These are phyloP conservation scores for Ophiostoma sp. DNA, from an alignment of 2,329 filamentous ascomycete genomes.

Conservation along the genomic window DNA sequence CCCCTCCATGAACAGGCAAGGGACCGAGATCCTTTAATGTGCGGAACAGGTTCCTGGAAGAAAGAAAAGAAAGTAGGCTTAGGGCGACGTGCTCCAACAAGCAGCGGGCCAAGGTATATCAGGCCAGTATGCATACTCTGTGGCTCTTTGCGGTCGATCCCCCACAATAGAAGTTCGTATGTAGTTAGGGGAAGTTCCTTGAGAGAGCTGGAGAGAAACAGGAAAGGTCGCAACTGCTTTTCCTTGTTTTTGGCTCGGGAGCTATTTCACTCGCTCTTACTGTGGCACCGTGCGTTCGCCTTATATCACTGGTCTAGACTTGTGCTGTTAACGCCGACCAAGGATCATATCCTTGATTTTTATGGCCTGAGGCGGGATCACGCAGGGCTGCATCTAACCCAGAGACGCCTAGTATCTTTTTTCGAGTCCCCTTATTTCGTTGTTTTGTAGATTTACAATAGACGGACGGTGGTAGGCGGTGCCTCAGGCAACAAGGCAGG, in stretches of 20 bases:
- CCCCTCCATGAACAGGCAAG: too few species aligned
- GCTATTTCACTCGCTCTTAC: conserved; percentile 7
- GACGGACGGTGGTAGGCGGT: too few species aligned
- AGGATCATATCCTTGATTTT: conserved; percentile 1
- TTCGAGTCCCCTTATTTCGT: background rate
- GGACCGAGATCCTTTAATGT: background rate
- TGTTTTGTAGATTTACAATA: background rate
- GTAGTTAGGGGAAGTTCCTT: background rate
- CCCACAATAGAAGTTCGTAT: conserved; percentile 2
- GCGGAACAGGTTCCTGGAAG: background rate
- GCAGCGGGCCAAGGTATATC: background rate
- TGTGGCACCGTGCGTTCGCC: background rate
- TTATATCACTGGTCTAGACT: background rate
- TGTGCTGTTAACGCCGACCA: background rate
- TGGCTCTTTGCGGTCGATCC: conserved; percentile 10
- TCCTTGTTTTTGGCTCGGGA: conserved; percentile 11
- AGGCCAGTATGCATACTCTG: background rate
- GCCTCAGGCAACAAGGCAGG: too few species aligned
- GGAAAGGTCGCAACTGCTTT: background rate
- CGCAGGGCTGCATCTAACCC: conserved; percentile 8
- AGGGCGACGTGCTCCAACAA: background rate
- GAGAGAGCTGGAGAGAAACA: background rate
- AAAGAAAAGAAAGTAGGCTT: background rate
- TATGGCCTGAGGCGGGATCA: conserved; percentile 10
- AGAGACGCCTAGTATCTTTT: background rate